Evolutionary conservation across 192 early-diverging fungal genomes (phyloP), one percentile per base, ranked within the genome.

Genomic region (Thamnidium elegans): DNA sequence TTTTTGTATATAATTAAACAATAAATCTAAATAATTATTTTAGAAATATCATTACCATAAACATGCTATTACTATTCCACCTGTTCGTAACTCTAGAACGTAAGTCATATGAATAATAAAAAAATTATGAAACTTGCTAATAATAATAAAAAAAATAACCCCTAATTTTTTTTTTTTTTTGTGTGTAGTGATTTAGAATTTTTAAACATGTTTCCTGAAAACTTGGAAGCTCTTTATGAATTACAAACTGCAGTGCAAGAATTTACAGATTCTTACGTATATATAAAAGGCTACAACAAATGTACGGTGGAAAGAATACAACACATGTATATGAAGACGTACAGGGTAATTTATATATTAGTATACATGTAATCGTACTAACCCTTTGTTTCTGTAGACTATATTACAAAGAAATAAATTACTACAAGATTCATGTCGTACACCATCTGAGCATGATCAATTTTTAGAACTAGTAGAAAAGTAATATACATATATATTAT

Each of bases 261-360:
- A 58, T 84, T 84, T 60, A 74, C 68, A 13, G 75, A 73, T 20
- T 78, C 82, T 0, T 84, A 81, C 68, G 76, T 84, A 13, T 84
- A 81, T 56, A 78, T 84, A 47, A 78, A 74, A 5, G 82, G 82
- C 14, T 84, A 73, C 58, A 75, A 80, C 34, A 55, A 56, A 14
- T 69, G 72, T 31, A 78, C 79, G 1, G 68, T 81, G 3, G 78
- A 81, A 59, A 81, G 79, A 60, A 74, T 84, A 20, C 69, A 69
- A 17, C 69, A 78, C 17, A 79, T 84, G 15, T 79, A 75, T 55
- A 63, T 62, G 8, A 84, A 81, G 47, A 66, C 74, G 20, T 69
- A 65, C 50, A 72, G 69, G 34, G 81, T 80, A 39, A 61, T 1
- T 11, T 15, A 51, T 17, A 19, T 53, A 2, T 4, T 51, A 34